Evolutionary conservation across 495 filamentous ascomycete species (phyloP), one percentile per base, ranked within the genome.

Genomic region (Mycothermus thermophilus): DNA sequence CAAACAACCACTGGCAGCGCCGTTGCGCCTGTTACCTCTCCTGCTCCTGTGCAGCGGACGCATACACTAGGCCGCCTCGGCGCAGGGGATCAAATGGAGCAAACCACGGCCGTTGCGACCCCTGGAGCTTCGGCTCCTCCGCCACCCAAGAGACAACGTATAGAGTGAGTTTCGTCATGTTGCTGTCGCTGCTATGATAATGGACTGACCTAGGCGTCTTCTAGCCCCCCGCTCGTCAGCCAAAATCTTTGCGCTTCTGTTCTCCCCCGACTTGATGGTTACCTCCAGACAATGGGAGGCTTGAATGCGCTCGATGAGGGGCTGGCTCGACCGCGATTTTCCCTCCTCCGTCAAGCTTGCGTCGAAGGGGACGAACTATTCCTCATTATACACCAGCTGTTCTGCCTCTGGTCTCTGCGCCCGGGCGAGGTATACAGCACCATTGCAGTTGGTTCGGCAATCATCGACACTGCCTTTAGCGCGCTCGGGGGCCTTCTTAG

Each of bases 351-450:
- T 3, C 57, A 75, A n/a, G 79, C 80, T 0, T 79, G 71, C 43
- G 7, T 32, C 2, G 29, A 52, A 0, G 51, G 63, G 8, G 81
- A 87, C 42, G 35, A 58, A 17, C 69, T 80, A 46, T 87, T 79
- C 46, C 29, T 85, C 32, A 61, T 61, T 8, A 47, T 83, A 4
- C 81, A 87, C 54, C 79, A 83, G 40, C 36, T 81, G 1, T 83
- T 72, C 48, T 79, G 74, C 47, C 44, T 69, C 10, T 69, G 64
- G 59, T 57, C 54, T 26, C 31, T 27, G 10, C 30, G 36, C 33
- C 46, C 34, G n/a, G 15, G 17, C 16, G 31, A 25, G 5, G 35
- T 15, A 6, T 33, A 39, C 31, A 17, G 3, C 8, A 32, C 38
- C 4, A 26, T 46, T 20, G 45, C 17, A 15, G 36, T 24, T 13